Base-by-base conservation (phyloP, 352 stramenopile species). In the Peronospora belbahrii region DNA sequence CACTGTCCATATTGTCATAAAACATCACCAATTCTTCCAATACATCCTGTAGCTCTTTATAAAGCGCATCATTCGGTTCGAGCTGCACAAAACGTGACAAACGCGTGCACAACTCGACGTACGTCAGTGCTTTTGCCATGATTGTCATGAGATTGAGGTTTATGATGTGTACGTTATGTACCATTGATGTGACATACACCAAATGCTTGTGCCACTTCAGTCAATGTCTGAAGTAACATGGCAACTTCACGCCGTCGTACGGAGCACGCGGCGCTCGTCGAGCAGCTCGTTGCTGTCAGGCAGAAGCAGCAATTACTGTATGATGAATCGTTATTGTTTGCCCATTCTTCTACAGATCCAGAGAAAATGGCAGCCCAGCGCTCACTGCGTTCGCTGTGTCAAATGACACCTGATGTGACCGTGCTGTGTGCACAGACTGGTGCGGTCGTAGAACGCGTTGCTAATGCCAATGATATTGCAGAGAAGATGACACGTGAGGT, bases 401-500 rank as follows among this genome's bases (percentile, higher is more conserved):
- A 65, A 41, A 49, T 84, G n/a, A 65, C 74, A 8, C 77, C 80
- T 30, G 73, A 86, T 4, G 78, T 88, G 24, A 79, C 70, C 2
- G 65, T 83, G 38, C 70, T 94, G 10, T 71, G 80, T 34, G 73
- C 66, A 18, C 78, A 88, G 52, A 94, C 83, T 7, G 74, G 76
- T 19, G 75, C 80, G 18, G 80, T 94, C 32, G 83, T 88, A 9
- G 77, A 90, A 59, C 76, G 78, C 34, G 79, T 94, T 33, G 78
- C 73, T 9, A 91, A 91, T 33, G 80, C 83, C 3, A 91, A 94
- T 55, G 83, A 94, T n/a, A 76, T 94, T 7, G 83, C 80, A 4
- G 83, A 86, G 45, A 92, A 90, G 56, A 94, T 94, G 83, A 92
- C 83, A 37, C 67, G 70, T 23, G 81, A 94, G 23, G 80, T 94